Evolutionary conservation across 1,284 basidiomycete genomes (phyloP).

Genomic region (Naganishia liquefaciens): DNA sequence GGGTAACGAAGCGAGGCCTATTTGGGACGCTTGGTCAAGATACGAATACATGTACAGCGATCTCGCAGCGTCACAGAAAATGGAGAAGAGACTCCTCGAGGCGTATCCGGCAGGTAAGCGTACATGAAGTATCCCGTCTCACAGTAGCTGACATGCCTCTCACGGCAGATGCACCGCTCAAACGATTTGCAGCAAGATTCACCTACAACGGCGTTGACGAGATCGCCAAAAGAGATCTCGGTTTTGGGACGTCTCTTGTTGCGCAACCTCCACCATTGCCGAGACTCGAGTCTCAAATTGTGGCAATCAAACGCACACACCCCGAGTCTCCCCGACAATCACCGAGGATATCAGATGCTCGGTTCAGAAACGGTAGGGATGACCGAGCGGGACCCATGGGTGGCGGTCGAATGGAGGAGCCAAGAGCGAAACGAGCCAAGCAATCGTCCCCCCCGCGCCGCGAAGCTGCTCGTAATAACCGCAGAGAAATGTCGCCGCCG

Average conservation of each 20-base stretch:
- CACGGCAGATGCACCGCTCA: conserved; percentile 74
- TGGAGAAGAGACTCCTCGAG: conserved; percentile 84
- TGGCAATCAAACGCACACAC: conserved; percentile 16
- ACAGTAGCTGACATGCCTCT: conserved; percentile 20
- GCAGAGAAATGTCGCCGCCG: conserved; percentile 56
- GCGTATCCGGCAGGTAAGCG: conserved; percentile 75
- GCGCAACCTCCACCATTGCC: conserved; percentile 24
- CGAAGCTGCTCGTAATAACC: conserved; percentile 16
- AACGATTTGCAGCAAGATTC: conserved; percentile 85
- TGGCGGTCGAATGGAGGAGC: conserved; percentile 30
- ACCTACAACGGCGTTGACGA: conserved; percentile 85
- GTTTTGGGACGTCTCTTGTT: conserved; percentile 59
- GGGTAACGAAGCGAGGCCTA: conserved; percentile 73
- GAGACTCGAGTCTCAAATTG: conserved; percentile 2
- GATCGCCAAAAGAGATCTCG: conserved; percentile 84
- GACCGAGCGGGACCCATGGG: conserved; percentile 24
- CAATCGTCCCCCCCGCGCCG: conserved; percentile 36
- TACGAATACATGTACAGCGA: conserved; percentile 97
- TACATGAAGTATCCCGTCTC: conserved; percentile 12
- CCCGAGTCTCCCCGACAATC: conserved; percentile 34
- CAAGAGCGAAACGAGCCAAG: conserved; percentile 31
- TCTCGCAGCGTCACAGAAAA: conserved; percentile 80
- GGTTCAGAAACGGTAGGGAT: conserved; percentile 21
- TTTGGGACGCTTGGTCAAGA: conserved; percentile 94
- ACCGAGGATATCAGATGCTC: conserved; percentile 30